Evolutionary conservation across 805 yeast species (phyloP), one percentile per base, ranked within the genome.

Genomic region (Ogataea allantospora): DNA sequence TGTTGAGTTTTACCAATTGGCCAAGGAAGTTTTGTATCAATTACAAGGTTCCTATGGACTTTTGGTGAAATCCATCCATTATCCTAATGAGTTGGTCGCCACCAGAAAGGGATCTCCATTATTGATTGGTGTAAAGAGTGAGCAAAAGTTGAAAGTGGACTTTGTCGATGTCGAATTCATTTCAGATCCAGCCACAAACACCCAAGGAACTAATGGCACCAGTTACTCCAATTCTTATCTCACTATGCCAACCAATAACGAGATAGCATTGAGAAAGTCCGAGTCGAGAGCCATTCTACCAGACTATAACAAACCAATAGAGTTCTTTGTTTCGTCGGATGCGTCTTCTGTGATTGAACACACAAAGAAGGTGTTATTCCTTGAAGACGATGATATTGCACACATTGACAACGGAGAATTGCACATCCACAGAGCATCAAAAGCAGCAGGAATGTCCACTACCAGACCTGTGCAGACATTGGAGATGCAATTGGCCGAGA

Each of bases 381-480:
- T 93, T 58, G 98, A 93, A 69, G 99, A 93, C 66, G 97, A 93
- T 60, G 99, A 93, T 67, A 88, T 93, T 64, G 99, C 97, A 26
- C 99, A 93, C 65, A 88, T 93, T 51, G 88, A 84, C 64, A 95
- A 88, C 59, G 99, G 99, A 64, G 98, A 93, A 70, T 75, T 93
- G 62, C 99, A 93, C 66, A 93, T 93, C 48, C 99, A 93, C 70
- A 84, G 99, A 66, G 95, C 95, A 38, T 80, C 87, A 60, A 84
- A 82, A 60, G 85, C 80, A 48, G 88, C 81, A 14, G 88, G 87
- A 53, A 89, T 84, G 58, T 81, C 96, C n/a, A 81, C 96, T 43
- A 87, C 88, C 38, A 84, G 99, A 73, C 84, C 91, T 36, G 95
- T 93, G 57, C 96, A 93, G 68, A 93, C 97, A 33, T 74, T 93